Conservation (phyloP, 2,329 filamentous ascomycete species). For the Pseudonectria buxi region DNA sequence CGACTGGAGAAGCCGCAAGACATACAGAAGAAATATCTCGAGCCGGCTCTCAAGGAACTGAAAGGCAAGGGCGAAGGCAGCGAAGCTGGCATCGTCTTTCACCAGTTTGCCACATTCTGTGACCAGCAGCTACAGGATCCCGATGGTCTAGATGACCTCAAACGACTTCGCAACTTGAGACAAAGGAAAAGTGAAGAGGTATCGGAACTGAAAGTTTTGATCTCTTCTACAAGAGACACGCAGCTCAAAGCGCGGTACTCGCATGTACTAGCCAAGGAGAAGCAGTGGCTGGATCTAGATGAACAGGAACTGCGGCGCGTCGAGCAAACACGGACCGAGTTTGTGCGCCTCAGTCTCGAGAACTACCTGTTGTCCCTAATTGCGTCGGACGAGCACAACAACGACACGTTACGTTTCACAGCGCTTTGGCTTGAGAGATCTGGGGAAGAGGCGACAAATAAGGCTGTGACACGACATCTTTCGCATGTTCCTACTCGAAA, state of each 20-base stretch:
- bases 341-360: constrained; percentile 81
- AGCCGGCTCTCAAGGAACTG: constrained; percentile 76
- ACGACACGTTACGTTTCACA: constrained; percentile 84
- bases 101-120: constrained; percentile 92
- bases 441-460: constrained; percentile 68
- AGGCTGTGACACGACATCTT: constrained; percentile 65
- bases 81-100: constrained; percentile 82
- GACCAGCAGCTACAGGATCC: constrained; percentile 87
- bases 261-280: constrained; percentile 62
- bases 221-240: constrained; percentile 42
- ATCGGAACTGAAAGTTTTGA: constrained; percentile 58
- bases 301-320: constrained; percentile 78
- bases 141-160: constrained; percentile 77
- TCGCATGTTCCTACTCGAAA: constrained; percentile 77
- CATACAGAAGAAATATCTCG: constrained; percentile 81
- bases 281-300: constrained; percentile 85
- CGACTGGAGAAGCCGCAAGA: constrained; percentile 84
- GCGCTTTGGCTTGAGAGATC: constrained; percentile 90
- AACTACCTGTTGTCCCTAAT: constrained; percentile 84
- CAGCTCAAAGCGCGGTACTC: constrained; percentile 51
- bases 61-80: constrained; percentile 59
- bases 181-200: constrained; percentile 79
- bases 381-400: constrained; percentile 82
- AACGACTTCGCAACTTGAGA: constrained; percentile 70
- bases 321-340: constrained; percentile 67